Base-by-base conservation (phyloP, 2,329 filamentous ascomycete genomes). In the Cercospora zeae-maydis region DNA sequence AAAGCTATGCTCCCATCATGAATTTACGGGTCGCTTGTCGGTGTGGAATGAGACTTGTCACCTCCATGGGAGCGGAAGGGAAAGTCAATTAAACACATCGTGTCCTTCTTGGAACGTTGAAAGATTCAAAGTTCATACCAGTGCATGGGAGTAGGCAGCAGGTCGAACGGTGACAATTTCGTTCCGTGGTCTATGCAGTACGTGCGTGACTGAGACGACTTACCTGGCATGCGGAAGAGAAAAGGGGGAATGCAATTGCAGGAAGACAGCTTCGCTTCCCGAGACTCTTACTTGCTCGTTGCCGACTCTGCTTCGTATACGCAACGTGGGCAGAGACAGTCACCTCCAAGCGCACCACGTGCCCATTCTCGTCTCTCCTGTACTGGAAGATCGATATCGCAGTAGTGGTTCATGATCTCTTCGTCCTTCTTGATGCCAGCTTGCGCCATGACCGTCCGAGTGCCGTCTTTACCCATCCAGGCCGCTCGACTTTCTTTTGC, bases 321-420 rank as follows among this genome's bases (percentile, higher is more conserved):
- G 77, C 95, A 99, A 67, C 95, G 84, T 63, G 84, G 79, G 78
- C 95, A 99, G 82, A 91, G 88, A 78, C 95, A 99, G 77, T 86
- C 87, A 0, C 95, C 95, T 0, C 95, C 95, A 58, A 99, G 80
- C 63, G 92, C 93, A 4, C 93, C 95, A 52, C 82, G 81, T 4
- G 93, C 91, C 92, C 93, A 97, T 72, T 96, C 93, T 65, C 95
- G 85, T 62, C 95, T 84, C 73, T 95, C 85, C 68, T 88, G 84
- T 1, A 97, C 92, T 0, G 85, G 83, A 63, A 98, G 75, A 19
- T 85, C 82, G 58, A 96, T 83, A 78, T 98, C 95, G 75, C 93
- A 97, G 75, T 99, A 99, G 77, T 98, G 93, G 74, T 92, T 96
- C 66, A 96, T 76, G 49, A 98, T 87, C 79, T 99, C 93, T 65